Percentiles rank a stretch among this genome's conserved stretches.
These are phyloP conservation scores for Lathyrus oleraceus DNA, from an alignment of 306 rosid genomes.

Conservation along the genomic window DNA sequence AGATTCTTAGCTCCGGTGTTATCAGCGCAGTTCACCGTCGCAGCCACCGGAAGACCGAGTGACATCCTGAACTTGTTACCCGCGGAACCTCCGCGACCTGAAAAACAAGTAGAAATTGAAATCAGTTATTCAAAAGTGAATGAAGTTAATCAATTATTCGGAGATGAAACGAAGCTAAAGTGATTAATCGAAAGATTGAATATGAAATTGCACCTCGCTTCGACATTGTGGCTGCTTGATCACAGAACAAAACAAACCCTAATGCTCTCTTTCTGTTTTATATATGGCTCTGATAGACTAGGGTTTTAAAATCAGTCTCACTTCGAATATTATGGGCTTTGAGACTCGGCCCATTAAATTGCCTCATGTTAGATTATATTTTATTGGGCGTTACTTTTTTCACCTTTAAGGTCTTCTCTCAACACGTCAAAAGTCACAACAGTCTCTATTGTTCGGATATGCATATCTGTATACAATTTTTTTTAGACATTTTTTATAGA, in stretches of 20 bases:
- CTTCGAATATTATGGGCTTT: slow-evolving; percentile 4
- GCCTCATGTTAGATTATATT: too few relatives aligned
- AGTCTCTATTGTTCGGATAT: too few relatives aligned
- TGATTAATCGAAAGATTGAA: not conserved
- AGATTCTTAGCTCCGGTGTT: slow-evolving; percentile 94
- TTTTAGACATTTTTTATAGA: too few relatives aligned
- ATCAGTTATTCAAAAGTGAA: not conserved
- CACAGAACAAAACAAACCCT: not conserved
- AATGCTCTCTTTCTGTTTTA: not conserved
- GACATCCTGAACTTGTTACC: slow-evolving; percentile 93
- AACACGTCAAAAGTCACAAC: too few relatives aligned
- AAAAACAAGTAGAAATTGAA: not conserved
- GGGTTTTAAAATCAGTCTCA: not conserved
- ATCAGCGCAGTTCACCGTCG: slow-evolving; percentile 91
- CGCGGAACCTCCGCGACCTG: slow-evolving; percentile 88
- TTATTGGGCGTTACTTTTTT: too few relatives aligned
- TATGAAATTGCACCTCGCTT: slow-evolving; percentile 49
- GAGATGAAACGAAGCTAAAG: not conserved
- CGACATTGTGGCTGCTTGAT: slow-evolving; percentile 48
- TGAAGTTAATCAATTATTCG: not conserved
- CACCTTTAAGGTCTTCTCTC: too few relatives aligned
- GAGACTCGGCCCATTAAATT: not conserved
- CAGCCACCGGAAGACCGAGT: slow-evolving; percentile 93
- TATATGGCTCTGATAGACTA: not conserved
- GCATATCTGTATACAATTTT: too few relatives aligned